phyloP scores from a whole-genome alignment of 306 rosid genomes.

The Castanea mollissima region DNA sequence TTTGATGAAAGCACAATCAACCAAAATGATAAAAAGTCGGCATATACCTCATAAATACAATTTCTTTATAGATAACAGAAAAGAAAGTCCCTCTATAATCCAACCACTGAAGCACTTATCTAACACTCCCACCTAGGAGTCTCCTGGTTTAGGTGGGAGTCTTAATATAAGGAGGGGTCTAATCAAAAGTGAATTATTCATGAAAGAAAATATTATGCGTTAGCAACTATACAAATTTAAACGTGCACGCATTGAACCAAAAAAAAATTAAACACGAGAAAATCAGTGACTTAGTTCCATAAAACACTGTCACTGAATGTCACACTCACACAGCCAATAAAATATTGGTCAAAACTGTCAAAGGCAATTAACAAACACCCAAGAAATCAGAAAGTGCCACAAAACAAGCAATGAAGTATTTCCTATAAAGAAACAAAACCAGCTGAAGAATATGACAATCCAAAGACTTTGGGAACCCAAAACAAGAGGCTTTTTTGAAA shows the following conservation, averaged over 20 bases:
- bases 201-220: neutral
- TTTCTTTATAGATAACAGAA: neutral
- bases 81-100: neutral
- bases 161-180: constrained; percentile 10
- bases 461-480: neutral
- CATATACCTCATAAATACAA: neutral
- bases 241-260: constrained; percentile 30
- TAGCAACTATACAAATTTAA: constrained; percentile 13
- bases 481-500: neutral
- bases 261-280: neutral
- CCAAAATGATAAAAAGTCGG: neutral
- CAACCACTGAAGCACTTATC: constrained; percentile 2
- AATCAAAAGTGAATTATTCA: neutral
- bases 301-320: neutral
- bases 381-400: neutral
- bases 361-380: neutral
- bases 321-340: neutral
- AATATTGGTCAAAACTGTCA: neutral
- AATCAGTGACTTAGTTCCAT: neutral
- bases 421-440: neutral
- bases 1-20: constrained; percentile 24
- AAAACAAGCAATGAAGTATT: neutral
- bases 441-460: neutral
- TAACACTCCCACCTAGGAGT: neutral
- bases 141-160: neutral